These are phyloP conservation scores for Chlorella variabilis DNA, from an alignment of 163 green algal genomes.

Conservation along the genomic window DNA sequence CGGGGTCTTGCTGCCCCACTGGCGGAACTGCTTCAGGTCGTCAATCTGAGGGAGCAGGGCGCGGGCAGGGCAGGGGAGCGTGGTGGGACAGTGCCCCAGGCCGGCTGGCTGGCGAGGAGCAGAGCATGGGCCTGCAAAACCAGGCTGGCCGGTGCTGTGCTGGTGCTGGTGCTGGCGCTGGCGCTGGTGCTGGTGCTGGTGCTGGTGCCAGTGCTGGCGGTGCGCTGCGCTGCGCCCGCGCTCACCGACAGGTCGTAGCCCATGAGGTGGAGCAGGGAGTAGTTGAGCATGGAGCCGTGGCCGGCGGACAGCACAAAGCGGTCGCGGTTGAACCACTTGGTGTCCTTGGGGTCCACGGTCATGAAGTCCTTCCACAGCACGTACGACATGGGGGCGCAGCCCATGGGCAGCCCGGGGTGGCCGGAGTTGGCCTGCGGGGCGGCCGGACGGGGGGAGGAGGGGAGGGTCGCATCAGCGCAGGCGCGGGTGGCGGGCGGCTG, in stretches of 20 bases:
- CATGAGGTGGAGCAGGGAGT: constrained; percentile 95
- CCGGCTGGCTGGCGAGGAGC: too few relatives aligned
- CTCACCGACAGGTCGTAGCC: constrained; percentile 83
- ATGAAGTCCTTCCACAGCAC: constrained; percentile 96
- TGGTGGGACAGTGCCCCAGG: too few relatives aligned
- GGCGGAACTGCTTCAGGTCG: constrained; percentile 96
- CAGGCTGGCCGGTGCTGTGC: too few relatives aligned
- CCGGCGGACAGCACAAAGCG: constrained; percentile 98
- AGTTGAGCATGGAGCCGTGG: constrained; percentile 99
- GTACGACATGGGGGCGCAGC: constrained; percentile 91
- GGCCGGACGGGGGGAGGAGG: neutral
- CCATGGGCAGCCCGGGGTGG: constrained; percentile 99
- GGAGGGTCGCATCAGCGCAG: neutral
- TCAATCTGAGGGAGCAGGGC: constrained; percentile 79
- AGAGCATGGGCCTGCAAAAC: too few relatives aligned
- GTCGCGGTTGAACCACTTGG: constrained; percentile 95
- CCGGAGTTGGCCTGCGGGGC: constrained; percentile 90
- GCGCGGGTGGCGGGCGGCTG: neutral
- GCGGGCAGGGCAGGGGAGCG: neutral
- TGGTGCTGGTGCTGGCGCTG: too few relatives aligned
- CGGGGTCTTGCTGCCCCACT: constrained; percentile 92
- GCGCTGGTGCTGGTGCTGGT: too few relatives aligned
- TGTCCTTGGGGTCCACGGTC: constrained; percentile 95
- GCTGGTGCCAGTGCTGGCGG: too few relatives aligned
- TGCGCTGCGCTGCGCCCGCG: neutral